phyloP scores from a whole-genome alignment of 768 basidiomycete genomes.

The Lactifluus volemus region DNA sequence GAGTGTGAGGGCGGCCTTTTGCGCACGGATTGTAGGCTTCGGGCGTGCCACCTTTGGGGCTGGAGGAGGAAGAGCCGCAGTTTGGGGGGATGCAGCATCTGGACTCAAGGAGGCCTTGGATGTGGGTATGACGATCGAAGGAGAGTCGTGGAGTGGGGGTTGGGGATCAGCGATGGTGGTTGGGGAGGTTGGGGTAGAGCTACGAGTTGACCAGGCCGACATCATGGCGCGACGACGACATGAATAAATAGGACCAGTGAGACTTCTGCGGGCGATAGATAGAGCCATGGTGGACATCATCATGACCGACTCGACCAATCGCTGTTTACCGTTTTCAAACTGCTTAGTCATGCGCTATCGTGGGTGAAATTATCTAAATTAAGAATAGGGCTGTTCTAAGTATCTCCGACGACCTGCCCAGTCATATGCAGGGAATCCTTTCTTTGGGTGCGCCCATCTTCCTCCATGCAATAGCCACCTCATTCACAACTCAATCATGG shows the following conservation, averaged over 20 bases:
- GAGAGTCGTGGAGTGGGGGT: constrained; percentile 33
- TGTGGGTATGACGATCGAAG: constrained; percentile 44
- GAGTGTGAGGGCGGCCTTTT: constrained; percentile 71
- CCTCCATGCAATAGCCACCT: not conserved
- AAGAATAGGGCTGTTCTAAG: not conserved
- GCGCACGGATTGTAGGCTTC: constrained; percentile 55
- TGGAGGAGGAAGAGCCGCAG: constrained; percentile 63
- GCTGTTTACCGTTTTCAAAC: too few species aligned
- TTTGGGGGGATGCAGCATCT: constrained; percentile 62
- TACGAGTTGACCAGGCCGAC: constrained; percentile 46
- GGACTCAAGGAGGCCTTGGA: constrained; percentile 36
- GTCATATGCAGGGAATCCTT: not conserved
- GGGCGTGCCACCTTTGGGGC: constrained; percentile 55
- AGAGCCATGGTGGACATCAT: not conserved
- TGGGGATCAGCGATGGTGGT: constrained; percentile 19
- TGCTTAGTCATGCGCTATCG: too few species aligned
- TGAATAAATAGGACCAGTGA: constrained; percentile 13
- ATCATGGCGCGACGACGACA: constrained; percentile 52
- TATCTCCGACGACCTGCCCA: not conserved
- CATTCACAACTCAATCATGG: not conserved
- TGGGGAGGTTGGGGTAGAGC: constrained; percentile 22
- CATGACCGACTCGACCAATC: too few species aligned
- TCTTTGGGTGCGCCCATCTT: not conserved
- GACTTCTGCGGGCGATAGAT: constrained; percentile 8
- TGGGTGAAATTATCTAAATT: not conserved